Evolutionary conservation across 768 basidiomycete species (phyloP), one percentile per base, ranked within the genome.

Genomic region (Exsudoporus frostii): DNA sequence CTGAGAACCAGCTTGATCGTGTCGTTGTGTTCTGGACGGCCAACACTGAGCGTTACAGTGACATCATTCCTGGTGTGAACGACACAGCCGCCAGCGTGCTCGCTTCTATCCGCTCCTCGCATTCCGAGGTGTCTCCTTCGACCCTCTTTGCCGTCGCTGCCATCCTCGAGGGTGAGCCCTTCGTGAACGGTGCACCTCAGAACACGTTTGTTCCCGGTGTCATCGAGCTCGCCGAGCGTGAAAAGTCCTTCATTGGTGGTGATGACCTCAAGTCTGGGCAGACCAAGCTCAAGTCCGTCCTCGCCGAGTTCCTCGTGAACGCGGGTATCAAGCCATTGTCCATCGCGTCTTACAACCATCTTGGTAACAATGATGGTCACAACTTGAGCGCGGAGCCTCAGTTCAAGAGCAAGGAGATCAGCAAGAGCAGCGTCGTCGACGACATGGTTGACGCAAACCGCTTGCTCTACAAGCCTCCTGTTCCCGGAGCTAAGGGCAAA

Each of bases 201-300:
- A 99, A 99, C 81, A 97, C 96, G 4, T 98, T 98, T 63, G 94
- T 99, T 24, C 96, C 96, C 0, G 96, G 96, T 58, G 86, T 88
- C 63, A 89, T 99, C 65, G 82, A 85, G 61, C 89, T 99, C 59
- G 92, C 96, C 38, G 96, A 98, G 77, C 81, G 85, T 57, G 74
- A 88, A 62, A 77, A 85, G 64, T 86, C 91, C 7, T 98, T 98
- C 80, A 97, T 99, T 63, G 96, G 92, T 42, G 95, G 96, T 33
- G 96, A 98, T 66, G 96, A 98, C 68, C 86, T 98, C 73, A 98
- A 98, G 80, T 92, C 91, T 7, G 95, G 96, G 8, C 95, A 98
- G 79, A 96, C 95, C 44, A 93, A 94, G 75, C 86, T 98, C 75
- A 98, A 99, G 80, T 89, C 86, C 27, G 96, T 98, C 50, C 79